Conservation (phyloP, 345 rosid genomes). For the Linum usitatissimum region DNA sequence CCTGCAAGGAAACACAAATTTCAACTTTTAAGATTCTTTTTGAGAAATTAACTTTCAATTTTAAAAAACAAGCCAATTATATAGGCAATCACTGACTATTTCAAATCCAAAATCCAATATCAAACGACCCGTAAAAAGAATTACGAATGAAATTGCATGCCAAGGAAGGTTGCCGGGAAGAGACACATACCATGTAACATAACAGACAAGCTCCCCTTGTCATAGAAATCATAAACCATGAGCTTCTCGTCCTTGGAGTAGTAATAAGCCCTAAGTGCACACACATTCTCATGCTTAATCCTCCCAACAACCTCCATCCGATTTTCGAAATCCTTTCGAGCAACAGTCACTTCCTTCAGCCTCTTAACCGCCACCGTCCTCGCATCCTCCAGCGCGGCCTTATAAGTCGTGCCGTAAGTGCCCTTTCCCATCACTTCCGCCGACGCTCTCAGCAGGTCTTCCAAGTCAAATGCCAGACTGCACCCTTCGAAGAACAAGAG, state of each 20-base stretch:
- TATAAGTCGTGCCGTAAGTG: slow-evolving; percentile 21
- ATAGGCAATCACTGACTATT: too few relatives aligned
- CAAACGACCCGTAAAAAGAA: too few relatives aligned
- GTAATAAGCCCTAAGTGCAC: slow-evolving; percentile 19
- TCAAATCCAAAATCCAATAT: too few relatives aligned
- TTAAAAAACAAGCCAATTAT: too few relatives aligned
- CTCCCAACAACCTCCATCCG: slow-evolving; percentile 19
- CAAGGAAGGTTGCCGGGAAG: neutral
- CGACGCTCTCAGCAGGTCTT: slow-evolving; percentile 25
- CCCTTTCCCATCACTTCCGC: slow-evolving; percentile 29
- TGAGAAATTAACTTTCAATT: too few relatives aligned
- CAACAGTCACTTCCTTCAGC: slow-evolving; percentile 18
- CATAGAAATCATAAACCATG: slow-evolving; percentile 17
- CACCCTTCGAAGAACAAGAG: slow-evolving; percentile 24
- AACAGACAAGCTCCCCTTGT: slow-evolving; percentile 20
- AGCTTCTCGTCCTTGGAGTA: slow-evolving; percentile 27
- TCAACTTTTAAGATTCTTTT: too few relatives aligned
- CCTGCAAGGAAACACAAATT: slow-evolving; percentile 11
- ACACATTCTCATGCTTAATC: slow-evolving; percentile 17
- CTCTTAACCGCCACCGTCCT: slow-evolving; percentile 23
- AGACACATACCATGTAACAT: slow-evolving; percentile 17
- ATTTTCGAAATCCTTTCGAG: slow-evolving; percentile 21
- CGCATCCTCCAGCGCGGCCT: slow-evolving; percentile 25
- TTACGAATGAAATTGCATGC: neutral
- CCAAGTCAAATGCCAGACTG: slow-evolving; percentile 28